These are phyloP conservation scores for Corinectria fuckeliana DNA, from an alignment of 2,329 filamentous ascomycete genomes.

Conservation along the genomic window DNA sequence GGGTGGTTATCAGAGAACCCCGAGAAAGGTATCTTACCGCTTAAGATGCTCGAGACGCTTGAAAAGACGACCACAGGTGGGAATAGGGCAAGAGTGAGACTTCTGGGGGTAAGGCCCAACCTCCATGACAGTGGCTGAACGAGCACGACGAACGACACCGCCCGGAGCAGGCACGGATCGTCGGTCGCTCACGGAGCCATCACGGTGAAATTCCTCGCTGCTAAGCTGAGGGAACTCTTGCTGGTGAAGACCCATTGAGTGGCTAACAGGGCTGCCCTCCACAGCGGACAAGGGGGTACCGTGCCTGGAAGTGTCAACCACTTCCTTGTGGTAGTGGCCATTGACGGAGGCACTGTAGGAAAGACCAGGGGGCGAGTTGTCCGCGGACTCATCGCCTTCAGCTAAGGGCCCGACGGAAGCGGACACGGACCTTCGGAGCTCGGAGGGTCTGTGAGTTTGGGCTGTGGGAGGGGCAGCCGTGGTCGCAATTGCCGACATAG, in stretches of 20 bases:
- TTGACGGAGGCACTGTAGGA: constrained; percentile 72
- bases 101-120: constrained; percentile 96
- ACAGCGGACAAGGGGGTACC: constrained; percentile 87
- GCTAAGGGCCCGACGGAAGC: constrained; percentile 82
- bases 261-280: constrained; percentile 80
- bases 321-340: constrained; percentile 76
- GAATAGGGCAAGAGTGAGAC: constrained; percentile 98
- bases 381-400: constrained; percentile 78
- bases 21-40: constrained; percentile 70
- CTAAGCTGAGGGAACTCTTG: constrained; percentile 72
- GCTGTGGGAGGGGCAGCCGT: constrained; percentile 69
- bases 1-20: constrained; percentile 46
- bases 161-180: constrained; percentile 73
- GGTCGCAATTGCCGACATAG: constrained; percentile 72
- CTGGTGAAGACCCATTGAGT: constrained; percentile 73
- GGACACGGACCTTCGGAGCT: constrained; percentile 89
- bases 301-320: constrained; percentile 84
- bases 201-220: constrained; percentile 67
- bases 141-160: constrained; percentile 84
- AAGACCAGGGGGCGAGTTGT: constrained; percentile 80
- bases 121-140: constrained; percentile 96
- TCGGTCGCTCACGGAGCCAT: constrained; percentile 54
- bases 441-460: constrained; percentile 78
- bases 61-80: constrained; percentile 94
- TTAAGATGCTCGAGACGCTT: constrained; percentile 99